A percentile compares a stretch with the other conserved stretches of the same genome.
Evolutionary conservation across 441 rosid species (phyloP).

Genomic region (Croton laevigatus): DNA sequence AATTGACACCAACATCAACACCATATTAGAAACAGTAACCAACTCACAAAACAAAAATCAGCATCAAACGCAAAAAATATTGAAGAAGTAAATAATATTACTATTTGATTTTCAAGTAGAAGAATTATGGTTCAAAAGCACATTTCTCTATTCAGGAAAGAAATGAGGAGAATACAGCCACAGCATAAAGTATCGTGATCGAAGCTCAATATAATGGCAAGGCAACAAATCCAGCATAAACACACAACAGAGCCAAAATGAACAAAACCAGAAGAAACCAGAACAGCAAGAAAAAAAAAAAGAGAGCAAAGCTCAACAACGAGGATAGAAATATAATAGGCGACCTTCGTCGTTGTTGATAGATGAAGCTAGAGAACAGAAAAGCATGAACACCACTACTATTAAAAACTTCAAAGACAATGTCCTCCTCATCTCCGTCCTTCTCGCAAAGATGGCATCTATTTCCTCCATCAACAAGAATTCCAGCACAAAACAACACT

Average conservation of each 20-base stretch:
- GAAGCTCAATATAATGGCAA: neutral
- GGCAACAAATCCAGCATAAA: neutral
- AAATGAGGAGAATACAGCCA: no score
- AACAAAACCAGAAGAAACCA: neutral
- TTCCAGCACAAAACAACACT: neutral
- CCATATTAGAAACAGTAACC: neutral
- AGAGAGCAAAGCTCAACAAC: neutral
- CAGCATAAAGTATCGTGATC: no score
- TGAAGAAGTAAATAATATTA: neutral
- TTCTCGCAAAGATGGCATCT: neutral
- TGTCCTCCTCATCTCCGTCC: constrained; percentile 6
- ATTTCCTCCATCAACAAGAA: neutral
- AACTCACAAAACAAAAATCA: neutral
- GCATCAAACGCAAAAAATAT: neutral
- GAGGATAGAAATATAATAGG: neutral
- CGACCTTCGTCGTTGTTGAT: constrained; percentile 61
- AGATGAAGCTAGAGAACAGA: constrained; percentile 39
- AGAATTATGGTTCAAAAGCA: neutral
- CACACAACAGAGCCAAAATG: neutral
- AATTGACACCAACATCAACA: neutral
- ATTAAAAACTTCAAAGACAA: constrained; percentile 6
- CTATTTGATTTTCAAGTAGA: neutral
- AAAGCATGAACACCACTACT: constrained; percentile 21
- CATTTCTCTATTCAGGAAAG: neutral
- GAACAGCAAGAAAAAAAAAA: no score